These are phyloP conservation scores for Aspergillus hortae DNA, from an alignment of 2,329 filamentous ascomycete genomes.

Conservation along the genomic window DNA sequence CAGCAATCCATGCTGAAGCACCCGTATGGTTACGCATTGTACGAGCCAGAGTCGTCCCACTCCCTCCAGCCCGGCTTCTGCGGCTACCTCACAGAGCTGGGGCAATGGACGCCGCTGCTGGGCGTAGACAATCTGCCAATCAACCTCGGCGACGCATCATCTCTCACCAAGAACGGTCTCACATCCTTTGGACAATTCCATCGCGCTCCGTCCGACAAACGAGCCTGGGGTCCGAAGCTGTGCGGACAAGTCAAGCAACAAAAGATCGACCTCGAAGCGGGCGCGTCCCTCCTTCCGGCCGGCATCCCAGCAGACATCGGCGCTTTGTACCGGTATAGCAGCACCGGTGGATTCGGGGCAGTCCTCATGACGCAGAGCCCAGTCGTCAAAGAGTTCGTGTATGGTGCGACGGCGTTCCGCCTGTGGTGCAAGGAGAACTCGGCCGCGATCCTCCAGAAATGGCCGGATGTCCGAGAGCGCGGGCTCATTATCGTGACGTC, in stretches of 20 bases:
- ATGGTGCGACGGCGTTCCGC: conserved; percentile 3
- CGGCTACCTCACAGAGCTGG: conserved; percentile 5
- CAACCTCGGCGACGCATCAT: conserved; percentile 2
- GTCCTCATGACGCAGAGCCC: conserved; percentile 5
- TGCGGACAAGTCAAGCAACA: neutral
- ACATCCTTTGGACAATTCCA: conserved; percentile 2
- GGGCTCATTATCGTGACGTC: conserved; percentile 4
- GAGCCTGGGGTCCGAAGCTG: conserved; percentile 3
- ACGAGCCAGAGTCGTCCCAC: conserved; percentile 5
- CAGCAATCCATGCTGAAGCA: conserved; percentile 6
- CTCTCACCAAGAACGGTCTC: conserved; percentile 1
- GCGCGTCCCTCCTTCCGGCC: neutral
- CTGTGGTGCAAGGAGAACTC: conserved; percentile 5
- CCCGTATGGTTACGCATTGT: conserved; percentile 4
- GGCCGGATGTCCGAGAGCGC: conserved; percentile 5
- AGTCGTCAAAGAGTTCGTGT: conserved; percentile 4
- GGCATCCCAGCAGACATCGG: conserved; percentile 3
- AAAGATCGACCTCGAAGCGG: conserved; percentile 1
- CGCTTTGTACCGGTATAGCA: conserved; percentile 4
- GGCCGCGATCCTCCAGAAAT: neutral
- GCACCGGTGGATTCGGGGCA: neutral
- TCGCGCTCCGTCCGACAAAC: neutral
- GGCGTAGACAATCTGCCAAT: neutral
- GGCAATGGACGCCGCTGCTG: conserved; percentile 5
- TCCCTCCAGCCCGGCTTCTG: conserved; percentile 4